phyloP scores from a whole-genome alignment of 2,329 filamentous ascomycete species.

The Nakataea oryzae region DNA sequence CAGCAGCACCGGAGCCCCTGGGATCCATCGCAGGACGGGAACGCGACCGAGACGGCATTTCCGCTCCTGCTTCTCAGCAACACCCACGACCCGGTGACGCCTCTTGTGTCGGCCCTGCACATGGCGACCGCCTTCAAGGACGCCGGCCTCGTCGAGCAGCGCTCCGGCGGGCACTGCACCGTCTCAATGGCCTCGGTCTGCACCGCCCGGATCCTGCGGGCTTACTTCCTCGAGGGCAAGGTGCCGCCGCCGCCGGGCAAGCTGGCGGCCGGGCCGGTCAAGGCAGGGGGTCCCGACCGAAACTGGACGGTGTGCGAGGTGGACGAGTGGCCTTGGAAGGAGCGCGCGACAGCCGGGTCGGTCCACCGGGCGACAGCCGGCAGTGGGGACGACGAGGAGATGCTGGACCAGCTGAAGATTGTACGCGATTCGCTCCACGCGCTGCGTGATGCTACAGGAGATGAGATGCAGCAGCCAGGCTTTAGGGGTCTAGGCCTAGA shows the following conservation, averaged over 20 bases:
- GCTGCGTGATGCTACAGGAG: not conserved
- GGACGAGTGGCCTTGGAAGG: not conserved
- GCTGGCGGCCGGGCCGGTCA: too few species aligned
- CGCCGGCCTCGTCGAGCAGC: slow-evolving; percentile 26
- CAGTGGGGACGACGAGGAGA: not conserved
- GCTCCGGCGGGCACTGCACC: slow-evolving; percentile 23
- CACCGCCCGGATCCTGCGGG: slow-evolving; percentile 20
- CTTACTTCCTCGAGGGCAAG: slow-evolving; percentile 23
- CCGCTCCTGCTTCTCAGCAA: slow-evolving; percentile 48
- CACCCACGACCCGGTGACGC: slow-evolving; percentile 49
- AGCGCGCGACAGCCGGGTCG: too few species aligned
- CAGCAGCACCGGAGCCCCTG: not conserved
- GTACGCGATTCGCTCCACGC: not conserved
- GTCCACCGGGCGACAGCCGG: too few species aligned
- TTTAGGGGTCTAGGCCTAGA: too few species aligned
- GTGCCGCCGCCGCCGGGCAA: slow-evolving; percentile 17
- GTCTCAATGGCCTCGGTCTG: slow-evolving; percentile 22
- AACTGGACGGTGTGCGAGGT: not conserved
- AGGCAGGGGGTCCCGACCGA: too few species aligned
- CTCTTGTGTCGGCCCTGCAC: slow-evolving; percentile 32
- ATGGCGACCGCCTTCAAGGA: slow-evolving; percentile 25
- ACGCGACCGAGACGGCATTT: slow-evolving; percentile 31
- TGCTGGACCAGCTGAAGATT: not conserved
- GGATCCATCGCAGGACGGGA: slow-evolving; percentile 11
- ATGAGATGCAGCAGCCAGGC: too few species aligned